Percentiles rank a stretch among this genome's conserved stretches.
Evolutionary conservation across 768 basidiomycete genomes (phyloP).

Genomic region (Boletellus ananas): DNA sequence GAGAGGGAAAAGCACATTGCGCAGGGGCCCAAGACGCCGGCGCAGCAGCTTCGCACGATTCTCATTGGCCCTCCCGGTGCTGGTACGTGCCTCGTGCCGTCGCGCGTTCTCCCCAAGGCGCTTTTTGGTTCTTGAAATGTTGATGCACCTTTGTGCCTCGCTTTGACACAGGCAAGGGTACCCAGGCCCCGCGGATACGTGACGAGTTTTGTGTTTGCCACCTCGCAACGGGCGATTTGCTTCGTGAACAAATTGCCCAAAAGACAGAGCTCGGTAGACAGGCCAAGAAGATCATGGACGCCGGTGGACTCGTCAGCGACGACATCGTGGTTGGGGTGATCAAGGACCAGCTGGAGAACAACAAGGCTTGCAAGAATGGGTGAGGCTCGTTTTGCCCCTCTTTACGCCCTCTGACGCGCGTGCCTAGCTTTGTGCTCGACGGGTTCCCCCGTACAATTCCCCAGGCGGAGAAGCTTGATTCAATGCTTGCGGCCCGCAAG

Average conservation of each 20-base stretch:
- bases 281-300: slow-evolving; percentile 98
- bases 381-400: slow-evolving; percentile 40
- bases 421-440: slow-evolving; percentile 87
- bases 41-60: slow-evolving; percentile 82
- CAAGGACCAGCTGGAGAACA: slow-evolving; percentile 90
- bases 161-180: slow-evolving; percentile 79
- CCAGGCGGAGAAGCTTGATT: slow-evolving; percentile 93
- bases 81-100: slow-evolving; percentile 47
- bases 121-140: background rate
- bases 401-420: background rate
- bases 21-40: slow-evolving; percentile 52
- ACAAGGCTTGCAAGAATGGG: slow-evolving; percentile 94
- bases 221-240: slow-evolving; percentile 98
- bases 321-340: slow-evolving; percentile 99
- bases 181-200: slow-evolving; percentile 91
- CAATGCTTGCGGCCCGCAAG: slow-evolving; percentile 77
- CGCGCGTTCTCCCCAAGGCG: too few relatives aligned
- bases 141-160: background rate
- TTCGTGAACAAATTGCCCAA: slow-evolving; percentile 85
- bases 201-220: slow-evolving; percentile 96
- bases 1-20: slow-evolving; percentile 50
- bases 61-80: slow-evolving; percentile 96
- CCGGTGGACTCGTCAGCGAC: slow-evolving; percentile 90
- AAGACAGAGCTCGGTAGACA: slow-evolving; percentile 85
- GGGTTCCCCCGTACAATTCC: slow-evolving; percentile 99